Base-by-base conservation (phyloP, 257 asterid genomes). In the Ilex aquifolium region DNA sequence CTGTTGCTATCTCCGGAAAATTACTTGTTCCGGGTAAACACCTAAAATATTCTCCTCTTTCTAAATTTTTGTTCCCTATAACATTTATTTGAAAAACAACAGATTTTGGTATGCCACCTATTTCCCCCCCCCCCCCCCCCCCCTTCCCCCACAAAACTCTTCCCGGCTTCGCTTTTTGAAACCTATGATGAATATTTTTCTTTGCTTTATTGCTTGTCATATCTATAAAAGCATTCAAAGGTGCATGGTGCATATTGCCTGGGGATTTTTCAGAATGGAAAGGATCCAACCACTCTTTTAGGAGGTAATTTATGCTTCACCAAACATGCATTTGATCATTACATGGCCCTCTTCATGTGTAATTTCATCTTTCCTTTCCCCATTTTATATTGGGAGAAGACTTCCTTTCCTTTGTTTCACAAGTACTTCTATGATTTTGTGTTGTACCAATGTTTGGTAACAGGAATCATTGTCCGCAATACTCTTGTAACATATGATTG, bases 401-500 rank as follows among this genome's bases (percentile, higher is more conserved):
- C 42, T 21, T 21, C 42, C 8, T 36, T 36, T 36, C 42, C 42
- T 36, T 36, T 36, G 8, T 36, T 36, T 36, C 42, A 36, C 8
- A 36, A 36, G 42, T 36, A 36, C 1, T 36, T 36, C 42, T 36
- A 8, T 36, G 42, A 36, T 36, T 36, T 36, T 36, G 5, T 36
- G 42, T 36, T 36, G 42, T 36, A 8, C 8, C 7, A 4, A 36
- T 36, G 1, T 36, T 36, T 36, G 5, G 15, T 71, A 60, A 52
- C 83, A 92, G 99, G 97, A 65, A 89, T 92, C 44, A 51, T 92
- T 73, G 99, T 92, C 56, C 96, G 96, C 67, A 93, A 90, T 79
- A 93, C 97, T 55, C 96, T 93, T 67, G 99, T 93, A 50, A 87
- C 86, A 29, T 93, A 93, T 78, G 97, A 93, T 61, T 97, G 99